Conservation (phyloP, 2,329 filamentous ascomycete species). For the Epichloe amarillans region DNA sequence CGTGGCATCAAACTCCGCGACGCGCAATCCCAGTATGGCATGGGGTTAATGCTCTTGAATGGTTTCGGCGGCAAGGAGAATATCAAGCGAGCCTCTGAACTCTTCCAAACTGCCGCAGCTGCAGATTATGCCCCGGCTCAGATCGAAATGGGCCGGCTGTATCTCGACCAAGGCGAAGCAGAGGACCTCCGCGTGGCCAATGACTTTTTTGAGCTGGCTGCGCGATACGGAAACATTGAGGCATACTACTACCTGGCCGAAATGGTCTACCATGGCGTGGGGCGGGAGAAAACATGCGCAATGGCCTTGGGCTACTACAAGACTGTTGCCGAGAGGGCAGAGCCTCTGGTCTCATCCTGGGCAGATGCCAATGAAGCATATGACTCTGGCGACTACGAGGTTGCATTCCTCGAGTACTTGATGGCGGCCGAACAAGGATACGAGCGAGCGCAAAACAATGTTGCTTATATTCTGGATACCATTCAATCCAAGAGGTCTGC, state of each 20-base stretch:
- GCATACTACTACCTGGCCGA: constrained; percentile 88
- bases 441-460: constrained; percentile 78
- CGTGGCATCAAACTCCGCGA: constrained; percentile 65
- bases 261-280: constrained; percentile 68
- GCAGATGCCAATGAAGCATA: constrained; percentile 73
- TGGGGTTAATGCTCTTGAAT: constrained; percentile 72
- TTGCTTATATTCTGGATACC: constrained; percentile 74
- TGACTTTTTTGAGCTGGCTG: constrained; percentile 78
- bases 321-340: constrained; percentile 59
- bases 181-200: constrained; percentile 64
- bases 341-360: constrained; percentile 64
- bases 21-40: constrained; percentile 68
- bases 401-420: constrained; percentile 68
- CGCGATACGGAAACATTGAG: constrained; percentile 71
- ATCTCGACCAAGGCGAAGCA: constrained; percentile 64
- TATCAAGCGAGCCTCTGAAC: constrained; percentile 55
- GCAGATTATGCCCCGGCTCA: constrained; percentile 71
- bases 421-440: constrained; percentile 89
- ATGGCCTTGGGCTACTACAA: constrained; percentile 76
- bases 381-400: constrained; percentile 63
- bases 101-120: constrained; percentile 67
- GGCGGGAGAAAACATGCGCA: constrained; percentile 64
- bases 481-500: constrained; percentile 35
- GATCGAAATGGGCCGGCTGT: constrained; percentile 69
- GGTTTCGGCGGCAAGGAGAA: constrained; percentile 62